phyloP scores from a whole-genome alignment of 805 yeast genomes.

The Metschnikowia reukaufii region DNA sequence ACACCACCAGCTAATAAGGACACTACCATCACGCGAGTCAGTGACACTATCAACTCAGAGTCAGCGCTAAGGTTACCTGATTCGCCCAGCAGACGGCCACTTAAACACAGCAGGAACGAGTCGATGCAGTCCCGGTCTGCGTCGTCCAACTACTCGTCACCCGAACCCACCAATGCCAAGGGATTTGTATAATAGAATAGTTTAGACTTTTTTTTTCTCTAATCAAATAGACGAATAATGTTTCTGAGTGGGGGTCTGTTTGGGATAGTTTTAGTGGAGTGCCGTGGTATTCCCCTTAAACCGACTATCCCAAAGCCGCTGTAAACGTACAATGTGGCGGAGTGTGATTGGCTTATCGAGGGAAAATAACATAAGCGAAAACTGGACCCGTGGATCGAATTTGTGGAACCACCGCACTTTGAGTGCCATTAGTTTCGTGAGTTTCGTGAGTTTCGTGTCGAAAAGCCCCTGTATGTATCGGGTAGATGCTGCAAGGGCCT shows the following conservation, averaged over 20 bases:
- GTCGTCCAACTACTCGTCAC: conserved; percentile 15
- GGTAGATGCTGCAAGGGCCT: conserved; percentile 8
- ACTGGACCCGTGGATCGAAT: conserved; percentile 9
- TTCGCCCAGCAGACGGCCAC: conserved; percentile 9
- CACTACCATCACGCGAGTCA: conserved; percentile 15
- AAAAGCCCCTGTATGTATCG: conserved; percentile 7
- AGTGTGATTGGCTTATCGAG: conserved; percentile 6
- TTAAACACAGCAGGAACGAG: conserved; percentile 11
- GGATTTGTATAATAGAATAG: conserved; percentile 12
- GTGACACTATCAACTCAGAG: conserved; percentile 16
- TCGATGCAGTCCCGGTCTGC: conserved; percentile 16
- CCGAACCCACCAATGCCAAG: conserved; percentile 16
- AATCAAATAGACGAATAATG: no score
- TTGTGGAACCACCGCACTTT: conserved; percentile 9
- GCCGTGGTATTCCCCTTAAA: not conserved
- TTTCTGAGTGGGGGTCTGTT: no score
- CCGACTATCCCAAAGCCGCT: conserved; percentile 12
- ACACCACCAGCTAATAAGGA: not conserved
- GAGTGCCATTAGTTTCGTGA: conserved; percentile 6
- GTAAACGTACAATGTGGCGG: conserved; percentile 10
- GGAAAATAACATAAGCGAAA: conserved; percentile 11
- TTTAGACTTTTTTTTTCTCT: not conserved
- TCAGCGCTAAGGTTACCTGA: conserved; percentile 4
- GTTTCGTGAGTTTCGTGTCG: not conserved
- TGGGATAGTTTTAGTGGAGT: no score